A percentile compares a stretch with the other conserved stretches of the same genome.
These are phyloP conservation scores for Camellia granthamiana DNA, from an alignment of 148 eudicot species.

Conservation along the genomic window DNA sequence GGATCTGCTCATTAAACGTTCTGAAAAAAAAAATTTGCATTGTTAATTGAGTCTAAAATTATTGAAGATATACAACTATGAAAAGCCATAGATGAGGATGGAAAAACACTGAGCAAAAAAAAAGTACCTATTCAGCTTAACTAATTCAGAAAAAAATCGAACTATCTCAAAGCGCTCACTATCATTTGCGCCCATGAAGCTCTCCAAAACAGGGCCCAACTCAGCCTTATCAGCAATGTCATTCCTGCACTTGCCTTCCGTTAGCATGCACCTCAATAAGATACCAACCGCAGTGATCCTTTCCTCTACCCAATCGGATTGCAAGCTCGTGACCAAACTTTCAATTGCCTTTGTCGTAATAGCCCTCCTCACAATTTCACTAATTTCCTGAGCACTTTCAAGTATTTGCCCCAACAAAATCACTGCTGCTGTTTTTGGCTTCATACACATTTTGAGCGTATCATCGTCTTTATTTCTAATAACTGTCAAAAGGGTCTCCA, in stretches of 20 bases:
- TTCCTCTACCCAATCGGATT: conserved; percentile 32
- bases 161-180: conserved; percentile 45
- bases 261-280: conserved; percentile 37
- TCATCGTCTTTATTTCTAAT: conserved; percentile 23
- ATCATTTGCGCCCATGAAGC: conserved; percentile 31
- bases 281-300: conserved; percentile 37
- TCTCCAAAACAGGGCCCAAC: conserved; percentile 35
- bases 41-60: neutral
- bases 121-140: conserved; percentile 41
- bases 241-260: conserved; percentile 46
- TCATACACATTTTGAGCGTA: conserved; percentile 29
- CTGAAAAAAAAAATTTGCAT: conserved; percentile 20
- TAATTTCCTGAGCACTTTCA: conserved; percentile 24
- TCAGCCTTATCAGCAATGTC: conserved; percentile 45
- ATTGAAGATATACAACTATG: neutral
- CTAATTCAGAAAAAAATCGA: conserved; percentile 42
- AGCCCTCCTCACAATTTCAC: conserved; percentile 23
- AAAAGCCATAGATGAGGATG: neutral
- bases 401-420: conserved; percentile 32
- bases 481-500: conserved; percentile 27
- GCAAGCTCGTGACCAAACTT: conserved; percentile 27
- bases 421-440: conserved; percentile 41
- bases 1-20: conserved; percentile 36
- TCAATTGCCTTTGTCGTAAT: conserved; percentile 23
- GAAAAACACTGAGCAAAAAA: neutral